phyloP scores from a whole-genome alignment of 805 yeast species.

The Yarrowia osloensis region DNA sequence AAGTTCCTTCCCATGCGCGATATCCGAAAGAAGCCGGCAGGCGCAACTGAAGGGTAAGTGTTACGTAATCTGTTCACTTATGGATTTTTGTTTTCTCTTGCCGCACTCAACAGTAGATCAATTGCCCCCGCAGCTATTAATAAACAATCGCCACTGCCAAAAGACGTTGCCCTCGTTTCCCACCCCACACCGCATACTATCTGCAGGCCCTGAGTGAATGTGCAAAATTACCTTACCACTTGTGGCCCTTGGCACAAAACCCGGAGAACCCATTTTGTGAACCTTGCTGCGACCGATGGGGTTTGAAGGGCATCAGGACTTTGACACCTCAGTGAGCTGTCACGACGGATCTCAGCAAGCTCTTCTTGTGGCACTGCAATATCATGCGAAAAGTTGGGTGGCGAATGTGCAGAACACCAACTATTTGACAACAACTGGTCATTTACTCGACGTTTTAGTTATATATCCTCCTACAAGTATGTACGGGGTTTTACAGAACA shows the following conservation, averaged over 20 bases:
- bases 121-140: neutral
- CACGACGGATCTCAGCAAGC: too few species aligned
- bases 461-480: too few species aligned
- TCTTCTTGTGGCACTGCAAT: too few species aligned
- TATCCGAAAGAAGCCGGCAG: neutral
- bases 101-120: neutral
- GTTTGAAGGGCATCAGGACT: neutral
- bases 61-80: neutral
- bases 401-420: neutral
- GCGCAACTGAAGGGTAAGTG: neutral
- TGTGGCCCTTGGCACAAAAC: neutral
- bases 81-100: neutral
- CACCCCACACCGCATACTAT: constrained; percentile 27
- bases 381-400: neutral
- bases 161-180: neutral
- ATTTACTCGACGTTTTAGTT: too few species aligned
- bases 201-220: constrained; percentile 20
- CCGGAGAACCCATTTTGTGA: neutral
- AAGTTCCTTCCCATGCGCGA: neutral
- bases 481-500: too few species aligned
- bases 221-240: neutral
- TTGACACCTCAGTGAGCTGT: neutral
- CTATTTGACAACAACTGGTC: too few species aligned
- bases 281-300: neutral
- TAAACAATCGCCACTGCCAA: neutral